Conservation (phyloP, 441 rosid species). For the Omphalea diandra region DNA sequence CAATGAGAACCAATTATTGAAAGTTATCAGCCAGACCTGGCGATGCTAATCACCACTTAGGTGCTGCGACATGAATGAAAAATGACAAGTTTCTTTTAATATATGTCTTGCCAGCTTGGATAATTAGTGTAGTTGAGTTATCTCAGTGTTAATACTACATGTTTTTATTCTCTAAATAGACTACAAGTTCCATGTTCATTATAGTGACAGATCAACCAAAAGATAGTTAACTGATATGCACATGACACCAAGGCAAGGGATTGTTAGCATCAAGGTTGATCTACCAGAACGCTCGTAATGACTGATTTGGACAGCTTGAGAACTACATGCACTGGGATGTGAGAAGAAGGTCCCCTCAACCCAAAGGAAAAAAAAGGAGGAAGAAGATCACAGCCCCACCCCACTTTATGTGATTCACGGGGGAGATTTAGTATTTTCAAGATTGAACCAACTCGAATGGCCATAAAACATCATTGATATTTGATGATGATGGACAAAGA, state of each 20-base stretch:
- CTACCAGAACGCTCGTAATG: too few species aligned
- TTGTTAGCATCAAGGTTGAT: too few species aligned
- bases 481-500: not conserved
- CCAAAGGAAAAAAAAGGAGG: too few species aligned
- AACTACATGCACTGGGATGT: not conserved
- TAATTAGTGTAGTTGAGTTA: too few species aligned
- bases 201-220: not conserved
- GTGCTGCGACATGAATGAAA: not conserved
- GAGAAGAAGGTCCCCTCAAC: constrained; percentile 1
- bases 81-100: not conserved
- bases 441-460: constrained; percentile 8
- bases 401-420: constrained; percentile 4
- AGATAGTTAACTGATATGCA: not conserved
- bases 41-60: not conserved
- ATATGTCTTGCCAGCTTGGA: not conserved
- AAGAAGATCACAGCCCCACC: constrained; percentile 9
- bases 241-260: not conserved
- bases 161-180: not conserved
- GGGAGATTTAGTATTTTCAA: constrained; percentile 8
- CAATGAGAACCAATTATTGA: not conserved
- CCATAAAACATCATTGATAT: constrained; percentile 16
- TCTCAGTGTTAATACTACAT: not conserved
- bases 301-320: constrained; percentile 7
- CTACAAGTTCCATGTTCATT: not conserved
- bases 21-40: not conserved